These are phyloP conservation scores for Hygrophoropsis aurantiaca DNA, from an alignment of 768 basidiomycete genomes.

Conservation along the genomic window DNA sequence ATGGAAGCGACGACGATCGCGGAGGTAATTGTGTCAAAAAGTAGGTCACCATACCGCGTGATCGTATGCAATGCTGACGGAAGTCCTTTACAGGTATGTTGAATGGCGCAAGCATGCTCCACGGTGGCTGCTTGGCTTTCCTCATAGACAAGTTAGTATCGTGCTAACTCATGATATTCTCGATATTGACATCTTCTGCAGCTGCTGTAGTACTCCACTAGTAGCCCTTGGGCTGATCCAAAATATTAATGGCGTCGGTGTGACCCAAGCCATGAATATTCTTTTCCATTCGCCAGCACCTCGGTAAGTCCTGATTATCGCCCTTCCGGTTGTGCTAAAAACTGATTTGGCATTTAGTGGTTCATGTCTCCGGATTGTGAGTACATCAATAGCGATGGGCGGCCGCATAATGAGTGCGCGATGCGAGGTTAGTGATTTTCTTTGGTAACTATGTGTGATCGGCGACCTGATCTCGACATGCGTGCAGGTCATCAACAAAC, in stretches of 20 bases:
- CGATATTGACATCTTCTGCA: slow-evolving; percentile 18
- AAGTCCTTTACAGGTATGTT: slow-evolving; percentile 53
- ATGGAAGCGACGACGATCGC: slow-evolving; percentile 62
- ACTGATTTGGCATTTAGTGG: slow-evolving; percentile 41
- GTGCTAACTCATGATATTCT: not conserved
- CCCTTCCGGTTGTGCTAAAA: slow-evolving; percentile 3
- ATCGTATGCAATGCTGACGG: not conserved
- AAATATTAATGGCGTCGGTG: slow-evolving; percentile 68
- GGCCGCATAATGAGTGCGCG: slow-evolving; percentile 67
- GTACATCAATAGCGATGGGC: slow-evolving; percentile 67
- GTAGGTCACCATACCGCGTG: slow-evolving; percentile 33
- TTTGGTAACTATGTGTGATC: not conserved
- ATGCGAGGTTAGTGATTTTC: slow-evolving; percentile 54
- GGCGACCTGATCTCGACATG: slow-evolving; percentile 3
- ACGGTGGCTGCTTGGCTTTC: slow-evolving; percentile 75
- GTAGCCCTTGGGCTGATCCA: slow-evolving; percentile 63
- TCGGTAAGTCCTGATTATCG: slow-evolving; percentile 39
- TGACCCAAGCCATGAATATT: slow-evolving; percentile 71
- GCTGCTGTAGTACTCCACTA: slow-evolving; percentile 67
- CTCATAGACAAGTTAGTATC: slow-evolving; percentile 67
- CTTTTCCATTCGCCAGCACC: slow-evolving; percentile 70
- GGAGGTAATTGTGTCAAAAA: slow-evolving; percentile 62
- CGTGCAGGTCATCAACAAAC: slow-evolving; percentile 56
- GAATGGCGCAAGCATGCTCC: slow-evolving; percentile 74
- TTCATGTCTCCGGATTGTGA: slow-evolving; percentile 55